Evolutionary conservation across 306 rosid genomes (phyloP).

Genomic region (Albizia julibrissin): DNA sequence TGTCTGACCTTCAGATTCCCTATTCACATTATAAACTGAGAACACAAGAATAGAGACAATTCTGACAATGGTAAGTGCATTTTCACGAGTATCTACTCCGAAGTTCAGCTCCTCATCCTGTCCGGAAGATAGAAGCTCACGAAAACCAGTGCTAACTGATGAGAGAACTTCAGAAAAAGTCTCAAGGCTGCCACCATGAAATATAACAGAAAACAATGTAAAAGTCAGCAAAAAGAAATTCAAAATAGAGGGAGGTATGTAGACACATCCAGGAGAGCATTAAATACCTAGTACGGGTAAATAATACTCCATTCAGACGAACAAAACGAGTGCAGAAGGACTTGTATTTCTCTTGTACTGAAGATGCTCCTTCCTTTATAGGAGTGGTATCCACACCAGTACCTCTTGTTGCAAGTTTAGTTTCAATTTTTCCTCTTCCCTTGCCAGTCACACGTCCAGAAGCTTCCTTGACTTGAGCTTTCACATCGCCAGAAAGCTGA

Average conservation of each 20-base stretch:
- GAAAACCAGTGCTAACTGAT: slow-evolving; percentile 59
- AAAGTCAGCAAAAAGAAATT: slow-evolving; percentile 16
- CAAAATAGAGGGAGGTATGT: neutral
- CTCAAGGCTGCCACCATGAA: slow-evolving; percentile 60
- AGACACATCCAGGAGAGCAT: neutral
- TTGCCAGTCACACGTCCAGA: slow-evolving; percentile 53
- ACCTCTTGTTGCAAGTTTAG: slow-evolving; percentile 53
- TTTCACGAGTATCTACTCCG: slow-evolving; percentile 60
- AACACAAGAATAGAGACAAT: slow-evolving; percentile 70
- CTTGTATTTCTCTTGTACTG: slow-evolving; percentile 51
- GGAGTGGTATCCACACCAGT: slow-evolving; percentile 43
- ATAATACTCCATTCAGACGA: slow-evolving; percentile 89
- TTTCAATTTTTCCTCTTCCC: slow-evolving; percentile 70
- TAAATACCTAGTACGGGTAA: slow-evolving; percentile 80
- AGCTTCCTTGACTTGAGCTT: slow-evolving; percentile 62
- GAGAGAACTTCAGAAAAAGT: slow-evolving; percentile 79
- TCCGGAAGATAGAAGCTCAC: slow-evolving; percentile 68
- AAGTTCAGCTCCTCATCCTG: slow-evolving; percentile 63
- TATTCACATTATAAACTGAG: slow-evolving; percentile 72
- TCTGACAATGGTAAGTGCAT: slow-evolving; percentile 65
- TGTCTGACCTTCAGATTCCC: slow-evolving; percentile 79
- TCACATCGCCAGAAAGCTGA: slow-evolving; percentile 62
- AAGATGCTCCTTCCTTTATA: slow-evolving; percentile 48
- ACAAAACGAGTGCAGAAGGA: slow-evolving; percentile 74
- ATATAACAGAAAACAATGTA: neutral